A percentile compares a stretch with the other conserved stretches of the same genome.
Evolutionary conservation across 805 yeast species (phyloP).

Genomic region (Cyberlindnera samutprakarnensis): DNA sequence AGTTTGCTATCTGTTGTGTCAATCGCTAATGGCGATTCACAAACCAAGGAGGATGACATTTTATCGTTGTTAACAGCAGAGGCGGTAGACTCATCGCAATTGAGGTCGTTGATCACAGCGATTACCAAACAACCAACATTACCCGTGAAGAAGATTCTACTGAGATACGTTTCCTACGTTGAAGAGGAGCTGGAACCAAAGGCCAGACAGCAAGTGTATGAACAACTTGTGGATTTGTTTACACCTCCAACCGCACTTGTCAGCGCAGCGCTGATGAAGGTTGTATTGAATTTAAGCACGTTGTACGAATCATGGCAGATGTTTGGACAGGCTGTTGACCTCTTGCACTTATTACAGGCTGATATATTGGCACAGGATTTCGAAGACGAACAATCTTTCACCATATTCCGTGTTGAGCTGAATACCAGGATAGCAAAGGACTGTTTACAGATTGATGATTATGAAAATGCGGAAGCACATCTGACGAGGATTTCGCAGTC

Average conservation of each 20-base stretch:
- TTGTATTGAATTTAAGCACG: conserved; percentile 6
- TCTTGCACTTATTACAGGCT: conserved; percentile 9
- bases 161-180: conserved; percentile 6
- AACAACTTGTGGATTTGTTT: conserved; percentile 6
- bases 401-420: conserved; percentile 10
- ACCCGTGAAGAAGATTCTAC: conserved; percentile 13
- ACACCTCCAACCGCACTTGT: conserved; percentile 17
- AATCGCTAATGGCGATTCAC: conserved; percentile 9
- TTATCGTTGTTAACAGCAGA: conserved; percentile 4
- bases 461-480: conserved; percentile 17
- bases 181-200: background rate
- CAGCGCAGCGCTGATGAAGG: conserved; percentile 8
- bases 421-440: conserved; percentile 15
- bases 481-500: conserved; percentile 14
- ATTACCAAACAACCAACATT: conserved; percentile 16
- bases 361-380: conserved; percentile 15
- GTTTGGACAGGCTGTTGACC: conserved; percentile 5
- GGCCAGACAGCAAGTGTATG: conserved; percentile 5
- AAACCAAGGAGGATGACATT: conserved; percentile 11
- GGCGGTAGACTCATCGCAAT: background rate
- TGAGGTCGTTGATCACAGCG: conserved; percentile 7
- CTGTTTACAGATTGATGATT: conserved; percentile 8
- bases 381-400: conserved; percentile 4
- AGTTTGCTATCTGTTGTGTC: conserved; percentile 10
- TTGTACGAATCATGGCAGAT: conserved; percentile 8